These are phyloP conservation scores for Trametes elegans DNA, from an alignment of 768 basidiomycete genomes.

Conservation along the genomic window DNA sequence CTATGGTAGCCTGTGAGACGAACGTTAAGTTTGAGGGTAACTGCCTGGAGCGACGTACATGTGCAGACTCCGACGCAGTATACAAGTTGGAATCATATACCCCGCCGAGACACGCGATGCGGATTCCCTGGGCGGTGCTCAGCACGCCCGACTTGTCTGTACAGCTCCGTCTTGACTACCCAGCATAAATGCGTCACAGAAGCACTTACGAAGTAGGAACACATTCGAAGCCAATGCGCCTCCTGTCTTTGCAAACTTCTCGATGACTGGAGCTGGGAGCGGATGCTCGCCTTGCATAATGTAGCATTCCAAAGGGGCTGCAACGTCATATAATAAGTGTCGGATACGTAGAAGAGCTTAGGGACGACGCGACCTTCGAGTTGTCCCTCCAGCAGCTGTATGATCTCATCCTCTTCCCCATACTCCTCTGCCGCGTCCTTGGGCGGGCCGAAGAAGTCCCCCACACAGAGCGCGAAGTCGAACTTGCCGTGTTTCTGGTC, in stretches of 20 bases:
- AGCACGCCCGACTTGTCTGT: conserved; percentile 80
- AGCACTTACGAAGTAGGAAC: conserved; percentile 74
- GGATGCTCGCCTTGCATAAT: conserved; percentile 85
- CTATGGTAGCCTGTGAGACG: conserved; percentile 33
- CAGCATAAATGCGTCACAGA: too few species aligned
- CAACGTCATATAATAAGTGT: conserved; percentile 15
- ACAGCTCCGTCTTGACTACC: not conserved
- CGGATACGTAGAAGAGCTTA: not conserved
- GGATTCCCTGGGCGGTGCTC: conserved; percentile 74
- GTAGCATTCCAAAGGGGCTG: conserved; percentile 89
- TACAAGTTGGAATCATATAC: conserved; percentile 64
- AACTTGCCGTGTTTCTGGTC: conserved; percentile 94
- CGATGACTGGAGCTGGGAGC: conserved; percentile 69
- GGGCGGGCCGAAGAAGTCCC: conserved; percentile 82
- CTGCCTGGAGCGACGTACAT: conserved; percentile 42
- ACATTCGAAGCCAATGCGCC: conserved; percentile 83
- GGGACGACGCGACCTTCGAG: conserved; percentile 52
- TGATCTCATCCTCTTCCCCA: conserved; percentile 48
- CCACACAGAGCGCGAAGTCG: conserved; percentile 74
- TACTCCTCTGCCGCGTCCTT: conserved; percentile 32
- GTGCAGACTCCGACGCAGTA: conserved; percentile 55
- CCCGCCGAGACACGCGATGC: conserved; percentile 86
- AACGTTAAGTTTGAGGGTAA: not conserved
- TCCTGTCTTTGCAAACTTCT: conserved; percentile 70
- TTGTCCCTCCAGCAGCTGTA: conserved; percentile 61